Base-by-base conservation (phyloP, 305 asterid genomes). In the Solanum aculeatissimum region DNA sequence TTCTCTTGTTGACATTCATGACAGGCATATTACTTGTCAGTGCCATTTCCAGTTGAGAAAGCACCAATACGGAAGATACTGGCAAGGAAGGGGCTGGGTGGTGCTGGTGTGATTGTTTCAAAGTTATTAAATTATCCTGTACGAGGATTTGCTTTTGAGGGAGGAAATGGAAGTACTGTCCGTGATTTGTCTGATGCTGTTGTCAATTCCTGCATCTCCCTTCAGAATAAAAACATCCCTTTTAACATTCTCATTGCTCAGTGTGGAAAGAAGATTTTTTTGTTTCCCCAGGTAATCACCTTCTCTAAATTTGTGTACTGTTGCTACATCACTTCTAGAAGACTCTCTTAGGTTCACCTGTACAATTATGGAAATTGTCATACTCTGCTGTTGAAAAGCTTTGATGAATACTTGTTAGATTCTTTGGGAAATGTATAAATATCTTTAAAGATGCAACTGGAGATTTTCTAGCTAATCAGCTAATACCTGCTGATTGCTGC, bases 21-120 rank as follows among this genome's bases (percentile, higher is more conserved):
- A 57, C 91, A 93, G 96, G 96, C 95, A 19, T 94, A 93, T 88
- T 92, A 90, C 89, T 84, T 92, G 84, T 60, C 93, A 42, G 90
- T 88, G 60, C 88, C 91, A 78, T 90, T 93, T 75, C 97, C 96
- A 8, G 86, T 92, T 51, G 96, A 92, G 91, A 91, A 89, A 88
- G 93, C 94, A 16, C 92, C 91, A 74, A 78, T 87, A 5, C 82
- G 87, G 88, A 87, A 57, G 86, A 85, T 85, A 84, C 81, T 92
- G 92, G 85, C 87, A 63, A 72, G 88, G 83, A 89, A 85, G 87
- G 92, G 90, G 63, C 45, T 84, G 25, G 63, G 87, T 86, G 92
- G 85, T 51, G 72, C 88, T 86, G 63, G 84, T 47, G 87, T 93
- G 15, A 81, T 87, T 70, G 93, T 93, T 43, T 93, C 97, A 9